phyloP scores from a whole-genome alignment of 2,329 filamentous ascomycete species.

The Tolypocladium guangdongense region DNA sequence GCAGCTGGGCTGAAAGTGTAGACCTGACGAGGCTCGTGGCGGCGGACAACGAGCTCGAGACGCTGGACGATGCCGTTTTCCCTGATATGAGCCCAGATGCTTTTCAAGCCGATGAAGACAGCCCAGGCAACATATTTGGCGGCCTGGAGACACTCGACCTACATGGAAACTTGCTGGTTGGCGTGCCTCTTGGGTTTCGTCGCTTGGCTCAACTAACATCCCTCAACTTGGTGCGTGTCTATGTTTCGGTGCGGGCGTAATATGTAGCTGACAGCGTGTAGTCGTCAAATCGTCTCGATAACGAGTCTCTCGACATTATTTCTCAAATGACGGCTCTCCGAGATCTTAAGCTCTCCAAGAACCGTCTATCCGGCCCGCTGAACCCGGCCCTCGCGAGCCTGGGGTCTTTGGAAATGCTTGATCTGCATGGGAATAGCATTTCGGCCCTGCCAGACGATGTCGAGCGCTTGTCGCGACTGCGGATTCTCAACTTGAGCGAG shows the following conservation, averaged over 20 bases:
- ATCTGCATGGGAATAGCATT: slow-evolving; percentile 72
- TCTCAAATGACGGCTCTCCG: slow-evolving; percentile 60
- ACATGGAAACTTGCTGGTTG: slow-evolving; percentile 69
- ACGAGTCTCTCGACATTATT: slow-evolving; percentile 61
- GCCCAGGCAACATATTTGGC: slow-evolving; percentile 65
- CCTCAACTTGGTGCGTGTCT: slow-evolving; percentile 60
- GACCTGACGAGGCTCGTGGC: slow-evolving; percentile 76
- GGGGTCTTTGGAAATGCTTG: slow-evolving; percentile 63
- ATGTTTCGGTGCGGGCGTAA: background rate
- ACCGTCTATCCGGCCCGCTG: slow-evolving; percentile 59
- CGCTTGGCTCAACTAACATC: slow-evolving; percentile 63
- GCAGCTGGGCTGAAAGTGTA: slow-evolving; percentile 83
- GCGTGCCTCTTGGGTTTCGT: slow-evolving; percentile 65
- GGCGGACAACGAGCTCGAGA: slow-evolving; percentile 79
- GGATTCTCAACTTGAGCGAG: slow-evolving; percentile 67
- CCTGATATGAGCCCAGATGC: slow-evolving; percentile 55
- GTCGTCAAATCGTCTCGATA: slow-evolving; percentile 73
- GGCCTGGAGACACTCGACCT: slow-evolving; percentile 73
- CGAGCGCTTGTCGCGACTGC: slow-evolving; percentile 55
- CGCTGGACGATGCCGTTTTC: slow-evolving; percentile 63
- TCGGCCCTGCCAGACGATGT: slow-evolving; percentile 58
- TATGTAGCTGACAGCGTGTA: slow-evolving; percentile 21
- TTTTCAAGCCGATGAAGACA: slow-evolving; percentile 53
- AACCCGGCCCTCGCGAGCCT: slow-evolving; percentile 53
- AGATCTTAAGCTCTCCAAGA: slow-evolving; percentile 74